Base-by-base conservation (phyloP, 1,139 yeast species). In the Taiozyma sp. region DNA sequence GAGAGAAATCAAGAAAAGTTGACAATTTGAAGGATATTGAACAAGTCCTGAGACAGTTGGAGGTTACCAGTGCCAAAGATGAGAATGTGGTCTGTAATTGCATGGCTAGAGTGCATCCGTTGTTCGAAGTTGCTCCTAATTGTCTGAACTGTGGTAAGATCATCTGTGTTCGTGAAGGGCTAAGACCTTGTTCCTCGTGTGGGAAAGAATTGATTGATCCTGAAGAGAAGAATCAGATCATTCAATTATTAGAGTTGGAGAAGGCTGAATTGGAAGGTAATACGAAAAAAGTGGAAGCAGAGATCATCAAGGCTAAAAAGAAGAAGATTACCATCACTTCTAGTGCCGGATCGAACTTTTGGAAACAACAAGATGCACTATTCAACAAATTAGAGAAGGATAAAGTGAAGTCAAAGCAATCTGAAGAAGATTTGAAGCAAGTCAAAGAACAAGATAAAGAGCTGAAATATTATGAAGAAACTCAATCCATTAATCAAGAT, bases 81-180 rank as follows among this genome's bases (percentile, higher is more conserved):
- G 56, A 58, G 42, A 54, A 72, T 1, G 51, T 60, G 37, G 61
- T 58, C 2, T 95, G 99, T 63, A 79, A 85, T 56, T 95, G 99
- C 63, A 84, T 83, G 79, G 93, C 88, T 1, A 81, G 87, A 2
- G 73, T 87, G 52, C 99, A 95, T 63, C 96, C 97, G 2, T 70
- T 95, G 43, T 87, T 89, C 58, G 95, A 88, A 52, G 77, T 88
- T 52, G 93, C 95, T 1, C 99, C 99, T 0, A 95, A 95, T 65
- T 95, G 99, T 62, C 69, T 93, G 44, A 83, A 85, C 52, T 95
- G 99, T 68, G 99, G 99, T 11, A 89, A 90, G 64, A 88, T 95
- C 41, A 87, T 93, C 3, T 95, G 99, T 70, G 76, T 77, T 4
- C 83, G 83, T 60, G 98, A 95, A 64, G 98, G 98, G 0, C 73